Percentiles rank a stretch among this genome's conserved stretches.
Conservation (phyloP, 768 basidiomycete species). For the Leccinellum luteum region DNA sequence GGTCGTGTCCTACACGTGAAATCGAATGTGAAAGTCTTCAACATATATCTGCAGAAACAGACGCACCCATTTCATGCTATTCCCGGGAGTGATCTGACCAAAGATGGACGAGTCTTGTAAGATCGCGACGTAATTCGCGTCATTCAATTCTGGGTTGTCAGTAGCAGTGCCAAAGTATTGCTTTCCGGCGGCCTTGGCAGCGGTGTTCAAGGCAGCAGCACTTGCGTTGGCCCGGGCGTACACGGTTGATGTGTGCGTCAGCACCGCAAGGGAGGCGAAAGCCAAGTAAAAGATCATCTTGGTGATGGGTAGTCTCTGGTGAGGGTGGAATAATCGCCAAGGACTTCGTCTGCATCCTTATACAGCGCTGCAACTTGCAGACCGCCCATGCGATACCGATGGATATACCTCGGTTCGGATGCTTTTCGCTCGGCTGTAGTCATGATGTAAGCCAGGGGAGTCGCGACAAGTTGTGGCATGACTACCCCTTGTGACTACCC, state of each 20-base stretch:
- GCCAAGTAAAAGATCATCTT: slow-evolving; percentile 2
- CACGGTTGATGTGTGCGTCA: background rate
- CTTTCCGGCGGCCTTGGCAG: slow-evolving; percentile 39
- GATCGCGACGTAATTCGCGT: slow-evolving; percentile 19
- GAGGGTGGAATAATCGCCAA: background rate
- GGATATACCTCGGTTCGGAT: background rate
- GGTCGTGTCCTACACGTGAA: slow-evolving; percentile 9
- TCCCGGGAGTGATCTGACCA: slow-evolving; percentile 18
- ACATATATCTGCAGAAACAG: background rate
- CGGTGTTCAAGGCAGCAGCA: slow-evolving; percentile 30
- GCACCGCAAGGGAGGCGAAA: slow-evolving; percentile 3
- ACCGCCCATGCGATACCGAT: background rate
- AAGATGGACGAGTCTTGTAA: slow-evolving; percentile 8
- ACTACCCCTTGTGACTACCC: no score
- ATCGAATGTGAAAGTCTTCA: background rate
- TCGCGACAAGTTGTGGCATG: no score
- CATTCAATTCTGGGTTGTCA: slow-evolving; percentile 43
- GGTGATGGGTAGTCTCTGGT: background rate
- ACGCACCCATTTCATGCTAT: slow-evolving; percentile 22
- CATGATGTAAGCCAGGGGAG: no score
- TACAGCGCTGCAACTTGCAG: background rate
- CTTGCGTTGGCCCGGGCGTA: background rate
- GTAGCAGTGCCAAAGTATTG: slow-evolving; percentile 48
- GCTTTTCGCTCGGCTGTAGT: no score
- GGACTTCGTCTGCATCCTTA: background rate